Base-by-base conservation (phyloP, 2,329 filamentous ascomycete genomes). In the Beauveria medogensis region DNA sequence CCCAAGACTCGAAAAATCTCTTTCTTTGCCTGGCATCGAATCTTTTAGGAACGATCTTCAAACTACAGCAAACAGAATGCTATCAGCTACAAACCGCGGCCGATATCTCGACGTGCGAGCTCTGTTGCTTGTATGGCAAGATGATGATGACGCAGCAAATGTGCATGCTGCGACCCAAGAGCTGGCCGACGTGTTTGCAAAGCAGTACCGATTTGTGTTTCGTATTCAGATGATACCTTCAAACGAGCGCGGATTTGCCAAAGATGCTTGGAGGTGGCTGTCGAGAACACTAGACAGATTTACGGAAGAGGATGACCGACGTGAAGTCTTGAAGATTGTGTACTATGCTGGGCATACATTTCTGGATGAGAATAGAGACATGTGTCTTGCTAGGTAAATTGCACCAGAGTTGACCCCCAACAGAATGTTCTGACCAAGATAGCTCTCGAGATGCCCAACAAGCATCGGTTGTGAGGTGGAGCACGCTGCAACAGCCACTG, bases 321-420 rank as follows among this genome's bases (percentile, higher is more conserved):
- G 82, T 46, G 82, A 85, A 65, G 77, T 81, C 22, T 69, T 85
- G 60, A 85, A 85, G 66, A 78, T 85, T 60, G 77, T 85, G 52
- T 84, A 82, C 67, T 85, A 85, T 65, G 78, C 76, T 16, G 82
- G 82, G 7, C 75, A 80, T 60, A 82, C 78, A 46, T 82, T 78
- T 65, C 71, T 85, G 28, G 80, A 85, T 64, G 75, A 74, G 7
- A 79, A 84, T 60, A 74, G 81, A 50, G 80, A 84, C 64, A 83
- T 84, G 80, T 75, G 83, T 37, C 72, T 85, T 46, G 76, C 82
- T 48, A 84, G 82, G 82, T 83, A 70, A 62, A 73, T 65, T 44
- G 40, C 34, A 16, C 10, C 20, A 26, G 6, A 30, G n/a, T 20
- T 53, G 6, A 18, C 26, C 7, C 34, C 3, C 7, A 18, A 34